These are phyloP conservation scores for Sugiyamaella paludigena DNA, from an alignment of 1,139 yeast genomes.

Conservation along the genomic window DNA sequence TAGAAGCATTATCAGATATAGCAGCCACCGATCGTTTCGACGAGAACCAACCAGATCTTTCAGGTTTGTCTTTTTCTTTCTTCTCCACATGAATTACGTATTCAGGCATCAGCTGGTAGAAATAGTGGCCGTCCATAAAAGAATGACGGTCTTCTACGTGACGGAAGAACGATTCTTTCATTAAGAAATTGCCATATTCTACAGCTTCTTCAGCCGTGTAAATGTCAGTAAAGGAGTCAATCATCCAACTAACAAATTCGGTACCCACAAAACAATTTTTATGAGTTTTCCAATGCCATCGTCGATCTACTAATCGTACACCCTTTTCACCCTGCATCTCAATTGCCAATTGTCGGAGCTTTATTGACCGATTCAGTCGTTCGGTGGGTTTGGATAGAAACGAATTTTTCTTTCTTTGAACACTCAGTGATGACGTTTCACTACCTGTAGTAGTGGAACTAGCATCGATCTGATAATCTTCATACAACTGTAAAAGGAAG, in stretches of 20 bases:
- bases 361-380: conserved; percentile 43
- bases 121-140: conserved; percentile 88
- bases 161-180: conserved; percentile 66
- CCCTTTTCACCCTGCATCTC: conserved; percentile 65
- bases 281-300: conserved; percentile 88
- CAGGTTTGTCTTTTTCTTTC: conserved; percentile 15
- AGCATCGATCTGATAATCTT: conserved; percentile 19
- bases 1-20: conserved; percentile 1
- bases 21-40: conserved; percentile 5
- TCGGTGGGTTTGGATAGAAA: conserved; percentile 38
- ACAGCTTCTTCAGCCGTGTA: conserved; percentile 80
- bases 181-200: conserved; percentile 69
- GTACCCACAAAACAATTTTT: conserved; percentile 78
- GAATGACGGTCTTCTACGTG: conserved; percentile 85
- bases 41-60: conserved; percentile 20
- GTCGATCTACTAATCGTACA: conserved; percentile 65
- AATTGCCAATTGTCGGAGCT: conserved; percentile 52
- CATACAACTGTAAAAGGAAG: conserved; percentile 53
- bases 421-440: conserved; percentile 13
- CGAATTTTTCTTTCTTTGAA: conserved; percentile 33
- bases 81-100: conserved; percentile 36
- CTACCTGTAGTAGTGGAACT: conserved; percentile 1
- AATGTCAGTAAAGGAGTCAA: conserved; percentile 75
- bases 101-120: conserved; percentile 68
- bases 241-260: conserved; percentile 82